Percentiles rank a stretch among this genome's conserved stretches.
Conservation (phyloP, 2,329 filamentous ascomycete species). For the Rhytidhysteron rufulum region DNA sequence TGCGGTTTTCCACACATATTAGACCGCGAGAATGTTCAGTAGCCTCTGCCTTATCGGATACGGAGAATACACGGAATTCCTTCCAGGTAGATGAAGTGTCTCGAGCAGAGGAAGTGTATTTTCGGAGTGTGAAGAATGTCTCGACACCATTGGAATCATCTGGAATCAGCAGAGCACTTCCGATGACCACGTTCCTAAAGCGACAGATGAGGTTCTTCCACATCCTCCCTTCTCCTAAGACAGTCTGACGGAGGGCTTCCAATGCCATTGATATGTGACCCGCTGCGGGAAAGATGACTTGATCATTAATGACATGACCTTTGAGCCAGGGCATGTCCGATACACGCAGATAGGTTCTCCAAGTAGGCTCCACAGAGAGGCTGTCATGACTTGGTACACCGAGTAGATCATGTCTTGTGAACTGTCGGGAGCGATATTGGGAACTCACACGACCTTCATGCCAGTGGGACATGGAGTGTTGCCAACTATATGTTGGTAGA, state of each 20-base stretch:
- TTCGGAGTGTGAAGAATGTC: slow-evolving; percentile 23
- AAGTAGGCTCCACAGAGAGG: slow-evolving; percentile 3
- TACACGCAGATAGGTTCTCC: slow-evolving; percentile 22
- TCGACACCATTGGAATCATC: slow-evolving; percentile 24
- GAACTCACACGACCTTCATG: slow-evolving; percentile 1
- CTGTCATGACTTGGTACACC: slow-evolving; percentile 22
- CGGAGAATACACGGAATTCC: neutral
- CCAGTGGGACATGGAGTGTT: slow-evolving; percentile 18
- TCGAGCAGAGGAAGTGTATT: slow-evolving; percentile 7
- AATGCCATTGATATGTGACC: slow-evolving; percentile 43
- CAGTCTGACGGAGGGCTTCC: slow-evolving; percentile 34
- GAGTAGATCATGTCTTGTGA: slow-evolving; percentile 13
- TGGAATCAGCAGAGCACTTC: slow-evolving; percentile 11
- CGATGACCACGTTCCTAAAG: slow-evolving; percentile 13
- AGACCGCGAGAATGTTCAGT: slow-evolving; percentile 50
- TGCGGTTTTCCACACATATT: slow-evolving; percentile 37
- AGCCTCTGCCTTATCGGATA: slow-evolving; percentile 25
- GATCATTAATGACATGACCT: slow-evolving; percentile 39
- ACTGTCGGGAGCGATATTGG: slow-evolving; percentile 16
- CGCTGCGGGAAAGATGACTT: slow-evolving; percentile 43
- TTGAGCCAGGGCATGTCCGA: slow-evolving; percentile 42
- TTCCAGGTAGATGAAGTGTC: neutral
- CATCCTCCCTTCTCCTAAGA: no score
- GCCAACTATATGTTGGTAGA: slow-evolving; percentile 24
- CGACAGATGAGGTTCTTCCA: no score